Base-by-base conservation (phyloP, 2,329 filamentous ascomycete genomes). In the Parasarocladium wereldwijsianum region DNA sequence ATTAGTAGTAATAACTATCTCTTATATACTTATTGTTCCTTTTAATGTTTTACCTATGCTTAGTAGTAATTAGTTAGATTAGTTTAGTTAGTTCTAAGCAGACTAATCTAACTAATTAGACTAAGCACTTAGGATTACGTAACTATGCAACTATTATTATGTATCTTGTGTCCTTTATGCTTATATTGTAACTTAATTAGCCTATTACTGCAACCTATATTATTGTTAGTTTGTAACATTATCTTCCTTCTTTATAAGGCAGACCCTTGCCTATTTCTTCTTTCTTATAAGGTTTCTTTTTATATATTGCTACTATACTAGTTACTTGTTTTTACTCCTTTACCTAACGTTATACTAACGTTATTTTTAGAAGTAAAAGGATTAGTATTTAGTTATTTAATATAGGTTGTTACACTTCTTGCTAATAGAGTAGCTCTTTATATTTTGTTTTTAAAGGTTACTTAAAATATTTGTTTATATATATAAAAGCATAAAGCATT, bases 401-500 rank as follows among this genome's bases (percentile, higher is more conserved):
- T 21, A 11, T 30, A 8, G n/a, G 19, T 21, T 21, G 19, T n/a
- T 8, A 8, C 19, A 8, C 8, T 21, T 21, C 19, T 21, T 21
- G 8, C 19, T 21, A 8, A 21, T 21, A 21, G n/a, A n/a, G 8
- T 21, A 21, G 19, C 19, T 17, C 9, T 6, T 6, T 8, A 11
- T 18, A 8, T 28, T 16, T 15, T 11, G 8, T 28, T 15, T 16
- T 9, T 28, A 28, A 15, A 16, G 16, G 9, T 9, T 15, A 28
- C 17, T 28, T 17, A 23, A 13, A 22, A 19, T 27, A 25, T 26
- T 27, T 31, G 31, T 26, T n/a, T n/a, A n/a, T n/a, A n/a, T n/a
- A n/a, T n/a, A 34, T 34, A 17, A 8, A 17, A 29, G 24, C 26
- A 23, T 19, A 27, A 26, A 28, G 16, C 6, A 17, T 8, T 16